phyloP scores from a whole-genome alignment of 371 early-diverging fungal species.

The Umbelopsis sp. region DNA sequence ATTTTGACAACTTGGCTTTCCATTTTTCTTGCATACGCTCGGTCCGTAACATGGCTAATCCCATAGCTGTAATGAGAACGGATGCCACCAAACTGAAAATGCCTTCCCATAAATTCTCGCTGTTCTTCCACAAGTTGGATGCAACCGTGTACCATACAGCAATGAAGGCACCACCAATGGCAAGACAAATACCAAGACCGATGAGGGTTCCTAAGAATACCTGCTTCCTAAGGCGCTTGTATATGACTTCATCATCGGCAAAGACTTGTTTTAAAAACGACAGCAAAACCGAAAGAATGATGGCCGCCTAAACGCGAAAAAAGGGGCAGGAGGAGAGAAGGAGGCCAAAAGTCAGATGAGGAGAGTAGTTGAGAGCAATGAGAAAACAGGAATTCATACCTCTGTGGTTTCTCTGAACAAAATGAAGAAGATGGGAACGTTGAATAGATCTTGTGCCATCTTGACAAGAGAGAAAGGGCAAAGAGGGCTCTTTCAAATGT shows the following conservation, averaged over 20 bases:
- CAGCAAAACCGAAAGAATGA: slow-evolving; percentile 80
- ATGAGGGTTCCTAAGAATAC: slow-evolving; percentile 64
- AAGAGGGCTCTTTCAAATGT: not conserved
- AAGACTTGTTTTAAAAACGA: slow-evolving; percentile 71
- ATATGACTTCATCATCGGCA: slow-evolving; percentile 41
- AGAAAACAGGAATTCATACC: not conserved
- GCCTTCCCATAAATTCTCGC: slow-evolving; percentile 82
- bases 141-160: slow-evolving; percentile 61
- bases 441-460: slow-evolving; percentile 59
- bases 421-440: slow-evolving; percentile 84
- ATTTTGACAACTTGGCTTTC: slow-evolving; percentile 61
- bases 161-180: slow-evolving; percentile 75
- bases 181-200: slow-evolving; percentile 62
- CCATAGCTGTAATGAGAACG: slow-evolving; percentile 71
- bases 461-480: slow-evolving; percentile 8
- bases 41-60: slow-evolving; percentile 72
- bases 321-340: not conserved
- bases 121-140: slow-evolving; percentile 56
- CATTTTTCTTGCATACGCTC: slow-evolving; percentile 75
- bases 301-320: slow-evolving; percentile 63
- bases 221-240: slow-evolving; percentile 61
- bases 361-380: not conserved
- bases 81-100: slow-evolving; percentile 69
- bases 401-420: slow-evolving; percentile 79
- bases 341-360: not conserved